Evolutionary conservation across 2,329 filamentous ascomycete species (phyloP), one percentile per base, ranked within the genome.

Genomic region (Talaromyces pinophilus): DNA sequence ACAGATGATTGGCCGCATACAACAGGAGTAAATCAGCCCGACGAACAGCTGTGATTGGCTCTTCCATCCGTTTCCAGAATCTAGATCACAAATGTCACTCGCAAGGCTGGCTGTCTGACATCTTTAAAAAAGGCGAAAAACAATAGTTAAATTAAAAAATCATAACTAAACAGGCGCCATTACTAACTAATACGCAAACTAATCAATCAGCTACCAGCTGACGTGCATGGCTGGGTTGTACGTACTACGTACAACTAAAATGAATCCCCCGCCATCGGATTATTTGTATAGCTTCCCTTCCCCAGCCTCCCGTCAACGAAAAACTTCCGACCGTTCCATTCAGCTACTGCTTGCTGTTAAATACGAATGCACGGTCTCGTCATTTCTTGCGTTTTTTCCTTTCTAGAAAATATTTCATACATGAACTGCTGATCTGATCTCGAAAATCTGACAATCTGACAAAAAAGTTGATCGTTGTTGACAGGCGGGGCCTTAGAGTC

Each of bases 221-320:
- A 62, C 60, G 60, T 62, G 46, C 60, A 62, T 63, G 62, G 62
- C 52, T 55, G 62, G 62, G 52, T 15, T 19, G 35, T 57, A 7
- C 13, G 35, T 59, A 10, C 19, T 35, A 35, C 10, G 33, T 35
- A 40, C 57, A 13, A 35, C 8, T 6, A 35, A 57, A 38, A 15
- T 22, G 33, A 22, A 22, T 57, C 57, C 59, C 64, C 65, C 65
- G 65, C 65, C 65, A 67, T 66, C 65, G 54, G 19, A 63, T 67
- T 59, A 61, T 35, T 38, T 22, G 48, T 59, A 46, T 35, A 42
- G n/a, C 48, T 54, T 54, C 46, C 46, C 25, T 46, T 50, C 25
- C 50, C 66, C 61, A 65, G 62, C 66, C 66, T 62, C 66, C 62
- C 62, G 35, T 28, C 33, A 44, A 52, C 22, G 3, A 38, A 66